Evolutionary conservation across 192 early-diverging fungal genomes (phyloP), one percentile per base, ranked within the genome.

Genomic region (Neocallimastix lanati): DNA sequence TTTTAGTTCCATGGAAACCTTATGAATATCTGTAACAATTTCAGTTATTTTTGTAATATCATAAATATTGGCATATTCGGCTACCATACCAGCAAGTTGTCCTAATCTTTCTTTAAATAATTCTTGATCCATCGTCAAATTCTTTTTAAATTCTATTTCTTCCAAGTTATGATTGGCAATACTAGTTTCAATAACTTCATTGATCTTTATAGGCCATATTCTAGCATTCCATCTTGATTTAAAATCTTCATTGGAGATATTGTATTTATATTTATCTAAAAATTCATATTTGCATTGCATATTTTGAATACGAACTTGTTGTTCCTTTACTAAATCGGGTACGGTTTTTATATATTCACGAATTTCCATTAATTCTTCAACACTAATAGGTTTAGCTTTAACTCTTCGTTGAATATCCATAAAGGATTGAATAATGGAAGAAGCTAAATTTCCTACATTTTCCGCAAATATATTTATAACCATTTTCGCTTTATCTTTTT

Each of bases 191-290:
- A 89, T 50, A 84, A 90, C 77, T 50, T 91, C 88, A 29, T 91
- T 88, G 36, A 90, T 84, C 28, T 83, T 58, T 77, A 83, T 84
- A 16, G 90, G 89, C 87, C 89, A 91, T 4, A 77, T 81, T 78
- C 83, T 86, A 2, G 89, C 88, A 30, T 79, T 82, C 90, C 90
- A 91, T 58, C 82, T 50, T 2, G 87, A 81, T 58, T 83, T 77
- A 79, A 89, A 87, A 78, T 91, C 90, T 80, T 91, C 90, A 81
- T 91, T 91, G 4, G 86, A 85, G 12, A 84, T 81, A 78, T 88
- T 87, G 77, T 85, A 89, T 28, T 84, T 83, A 79, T 89, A 85
- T 79, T 86, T 89, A 78, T 91, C 90, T 7, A 91, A 82, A 67
- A 90, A 78, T 29, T 89, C 88, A 77, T 85, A 91, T 80, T 87